Evolutionary conservation across 208 protist genomes (phyloP), one percentile per base, ranked within the genome.

Genomic region (Crithidia expoeki): DNA sequence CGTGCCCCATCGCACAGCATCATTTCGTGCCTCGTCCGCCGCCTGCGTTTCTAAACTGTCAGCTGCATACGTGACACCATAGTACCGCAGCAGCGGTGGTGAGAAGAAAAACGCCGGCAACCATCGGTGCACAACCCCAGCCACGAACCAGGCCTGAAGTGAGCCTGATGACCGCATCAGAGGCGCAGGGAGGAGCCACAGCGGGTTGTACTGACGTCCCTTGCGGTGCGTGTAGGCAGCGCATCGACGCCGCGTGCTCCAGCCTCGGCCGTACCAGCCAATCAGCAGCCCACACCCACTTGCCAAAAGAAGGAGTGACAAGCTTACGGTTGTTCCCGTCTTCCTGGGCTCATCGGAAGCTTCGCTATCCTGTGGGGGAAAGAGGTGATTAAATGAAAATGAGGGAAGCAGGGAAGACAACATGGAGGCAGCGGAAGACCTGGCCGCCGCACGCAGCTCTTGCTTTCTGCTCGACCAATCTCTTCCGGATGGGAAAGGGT

Each of bases 171-270:
- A 3, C 11, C 40, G 11, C 1, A 51, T 2, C n/a, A 60, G 21
- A 4, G 63, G 63, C 16, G 64, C 74, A 10, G 79, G 79, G n/a
- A 84, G 60, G 19, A 84, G 73, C 68, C 58, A 58, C 30, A 79
- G 23, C 25, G 79, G 55, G 46, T 80, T 72, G n/a, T 68, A 68
- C 33, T 53, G 47, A 14, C 56, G 65, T 2, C 56, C 49, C 23
- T 80, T 75, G 17, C 58, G 67, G 4, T 50, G 65, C 4, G 28
- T 19, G 53, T 59, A 61, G 17, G 55, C 16, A 1, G 23, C 33
- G 25, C 53, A 21, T 3, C 47, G 23, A 42, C 46, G 65, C 2
- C 34, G 67, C 17, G 5, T 40, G 30, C 57, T 27, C 67, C 61
- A 67, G 6, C 11, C 47, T 1, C 61, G 28, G n/a, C 61, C 47